These are phyloP conservation scores for Gloeostereum incarnatum DNA, from an alignment of 768 basidiomycete genomes.

Conservation along the genomic window DNA sequence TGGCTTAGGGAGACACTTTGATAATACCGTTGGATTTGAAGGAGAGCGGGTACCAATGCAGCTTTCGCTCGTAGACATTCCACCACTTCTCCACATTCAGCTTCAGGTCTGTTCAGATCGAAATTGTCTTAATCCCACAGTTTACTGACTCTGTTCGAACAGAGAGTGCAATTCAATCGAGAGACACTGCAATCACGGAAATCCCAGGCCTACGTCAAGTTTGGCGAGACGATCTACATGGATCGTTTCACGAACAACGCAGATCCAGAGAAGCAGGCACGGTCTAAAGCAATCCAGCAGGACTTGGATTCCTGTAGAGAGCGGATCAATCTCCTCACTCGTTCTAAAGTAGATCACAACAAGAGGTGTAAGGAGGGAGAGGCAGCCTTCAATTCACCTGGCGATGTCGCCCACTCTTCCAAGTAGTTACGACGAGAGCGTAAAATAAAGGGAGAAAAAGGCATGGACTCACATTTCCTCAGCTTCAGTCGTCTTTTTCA, in stretches of 20 bases:
- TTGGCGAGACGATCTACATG: constrained; percentile 79
- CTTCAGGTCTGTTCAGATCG: constrained; percentile 57
- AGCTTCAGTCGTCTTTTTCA: too few relatives aligned
- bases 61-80: constrained; percentile 75
- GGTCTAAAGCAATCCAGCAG: constrained; percentile 60
- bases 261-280: constrained; percentile 59
- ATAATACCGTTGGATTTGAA: constrained; percentile 81
- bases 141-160: constrained; percentile 8
- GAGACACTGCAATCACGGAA: constrained; percentile 90
- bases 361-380: too few relatives aligned
- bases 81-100: constrained; percentile 90
- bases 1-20: constrained; percentile 85
- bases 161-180: constrained; percentile 94
- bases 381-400: too few relatives aligned
- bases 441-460: too few relatives aligned
- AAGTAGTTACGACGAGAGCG: too few relatives aligned
- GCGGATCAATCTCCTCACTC: constrained; percentile 55
- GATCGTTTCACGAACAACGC: constrained; percentile 85
- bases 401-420: too few relatives aligned
- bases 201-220: constrained; percentile 91
- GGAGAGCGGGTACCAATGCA: constrained; percentile 85
- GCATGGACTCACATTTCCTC: too few relatives aligned
- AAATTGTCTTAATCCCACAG: neutral
- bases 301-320: constrained; percentile 58
- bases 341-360: constrained; percentile 67